These are phyloP conservation scores for Mycena leptocephala DNA, from an alignment of 768 basidiomycete genomes.

Conservation along the genomic window DNA sequence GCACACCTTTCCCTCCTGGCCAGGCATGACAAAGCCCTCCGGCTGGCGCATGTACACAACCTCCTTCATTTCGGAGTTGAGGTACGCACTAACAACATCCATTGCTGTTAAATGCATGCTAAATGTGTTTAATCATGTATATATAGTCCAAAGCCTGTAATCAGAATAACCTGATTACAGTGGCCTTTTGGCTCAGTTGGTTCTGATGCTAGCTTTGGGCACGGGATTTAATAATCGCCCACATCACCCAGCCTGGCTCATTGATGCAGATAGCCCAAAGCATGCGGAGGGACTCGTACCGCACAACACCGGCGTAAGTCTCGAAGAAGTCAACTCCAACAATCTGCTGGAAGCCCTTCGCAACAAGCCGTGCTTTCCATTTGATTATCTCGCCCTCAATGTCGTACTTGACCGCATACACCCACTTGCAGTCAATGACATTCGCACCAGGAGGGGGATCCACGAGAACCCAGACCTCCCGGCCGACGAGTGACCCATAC, in stretches of 20 bases:
- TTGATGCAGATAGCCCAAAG: slow-evolving; percentile 43
- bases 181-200: too few species aligned
- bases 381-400: slow-evolving; percentile 16
- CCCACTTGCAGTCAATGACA: slow-evolving; percentile 44
- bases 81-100: slow-evolving; percentile 46
- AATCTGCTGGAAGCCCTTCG: slow-evolving; percentile 13
- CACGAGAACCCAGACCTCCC: slow-evolving; percentile 40
- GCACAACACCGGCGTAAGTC: slow-evolving; percentile 14
- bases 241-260: slow-evolving; percentile 45
- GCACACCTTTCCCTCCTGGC: slow-evolving; percentile 13
- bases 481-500: slow-evolving; percentile 32
- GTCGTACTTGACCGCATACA: slow-evolving; percentile 53
- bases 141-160: too few species aligned
- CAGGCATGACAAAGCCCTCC: slow-evolving; percentile 33
- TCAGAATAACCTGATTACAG: too few species aligned
- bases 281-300: slow-evolving; percentile 16
- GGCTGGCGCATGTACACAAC: slow-evolving; percentile 55
- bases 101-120: too few species aligned
- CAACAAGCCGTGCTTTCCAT: slow-evolving; percentile 13
- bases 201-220: too few species aligned
- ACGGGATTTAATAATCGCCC: too few species aligned
- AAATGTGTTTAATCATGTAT: too few species aligned
- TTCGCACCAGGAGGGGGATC: slow-evolving; percentile 36
- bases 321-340: slow-evolving; percentile 18
- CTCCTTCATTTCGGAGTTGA: slow-evolving; percentile 38